Evolutionary conservation across 495 filamentous ascomycete species (phyloP).

Genomic region (Corynascus novoguineensis): DNA sequence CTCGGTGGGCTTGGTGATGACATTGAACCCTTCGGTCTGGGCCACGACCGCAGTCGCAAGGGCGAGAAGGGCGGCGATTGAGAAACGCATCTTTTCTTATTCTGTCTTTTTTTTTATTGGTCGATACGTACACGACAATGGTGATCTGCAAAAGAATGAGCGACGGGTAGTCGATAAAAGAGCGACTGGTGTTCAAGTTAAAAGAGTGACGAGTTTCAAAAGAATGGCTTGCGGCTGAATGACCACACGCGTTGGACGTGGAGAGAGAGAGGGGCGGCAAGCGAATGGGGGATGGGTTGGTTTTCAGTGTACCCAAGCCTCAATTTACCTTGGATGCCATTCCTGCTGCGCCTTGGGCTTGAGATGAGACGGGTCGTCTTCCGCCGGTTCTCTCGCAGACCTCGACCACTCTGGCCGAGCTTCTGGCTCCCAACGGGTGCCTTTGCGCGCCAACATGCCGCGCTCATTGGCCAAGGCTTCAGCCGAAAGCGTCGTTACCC

Average conservation of each 20-base stretch:
- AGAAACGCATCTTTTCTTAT: slow-evolving; percentile 40
- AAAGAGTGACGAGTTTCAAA: slow-evolving; percentile 9
- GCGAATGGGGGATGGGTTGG: not conserved
- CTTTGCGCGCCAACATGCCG: not conserved
- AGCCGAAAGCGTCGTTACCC: not conserved
- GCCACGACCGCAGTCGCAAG: slow-evolving; percentile 38
- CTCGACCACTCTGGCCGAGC: too few relatives aligned
- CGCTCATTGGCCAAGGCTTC: not conserved
- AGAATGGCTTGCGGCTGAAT: slow-evolving; percentile 11
- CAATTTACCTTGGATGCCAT: not conserved
- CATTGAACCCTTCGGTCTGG: slow-evolving; percentile 35
- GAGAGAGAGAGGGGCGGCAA: not conserved
- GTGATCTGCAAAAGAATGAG: slow-evolving; percentile 7
- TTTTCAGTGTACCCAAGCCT: slow-evolving; percentile 1
- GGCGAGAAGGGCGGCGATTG: slow-evolving; percentile 40
- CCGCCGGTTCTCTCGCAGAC: not conserved
- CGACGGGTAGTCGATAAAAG: not conserved
- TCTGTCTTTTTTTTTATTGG: not conserved
- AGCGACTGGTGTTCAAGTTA: not conserved
- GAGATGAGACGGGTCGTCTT: slow-evolving; percentile 1
- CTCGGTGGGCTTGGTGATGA: slow-evolving; percentile 32
- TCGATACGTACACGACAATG: slow-evolving; percentile 1
- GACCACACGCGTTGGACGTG: slow-evolving; percentile 5
- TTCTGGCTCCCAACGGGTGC: not conserved
- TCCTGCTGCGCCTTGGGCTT: slow-evolving; percentile 10